Evolutionary conservation across 2,329 filamentous ascomycete genomes (phyloP).

Genomic region (Ilyonectria sp.): DNA sequence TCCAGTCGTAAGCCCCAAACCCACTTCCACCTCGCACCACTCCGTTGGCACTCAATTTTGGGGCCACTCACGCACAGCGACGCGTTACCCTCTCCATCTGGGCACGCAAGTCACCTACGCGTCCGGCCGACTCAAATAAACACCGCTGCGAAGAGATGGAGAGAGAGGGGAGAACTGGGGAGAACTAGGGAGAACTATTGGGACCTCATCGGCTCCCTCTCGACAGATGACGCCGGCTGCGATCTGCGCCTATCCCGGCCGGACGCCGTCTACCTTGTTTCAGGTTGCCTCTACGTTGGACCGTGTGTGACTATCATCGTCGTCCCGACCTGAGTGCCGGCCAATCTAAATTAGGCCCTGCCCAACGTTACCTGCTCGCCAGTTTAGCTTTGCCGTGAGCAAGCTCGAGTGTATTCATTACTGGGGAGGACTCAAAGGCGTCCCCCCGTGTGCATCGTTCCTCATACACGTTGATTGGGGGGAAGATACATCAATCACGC

Average conservation of each 20-base stretch:
- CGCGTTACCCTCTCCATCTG: conserved; percentile 25
- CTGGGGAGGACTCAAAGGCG: too few species aligned
- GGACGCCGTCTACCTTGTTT: conserved; percentile 43
- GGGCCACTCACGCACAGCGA: conserved; percentile 19
- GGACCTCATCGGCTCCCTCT: conserved; percentile 20
- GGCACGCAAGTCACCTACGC: conserved; percentile 31
- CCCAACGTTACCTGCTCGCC: conserved; percentile 12
- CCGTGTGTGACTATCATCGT: conserved; percentile 38
- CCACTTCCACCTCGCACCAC: conserved; percentile 15
- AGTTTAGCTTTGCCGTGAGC: conserved; percentile 14
- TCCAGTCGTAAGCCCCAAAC: conserved; percentile 28
- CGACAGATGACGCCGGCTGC: conserved; percentile 31
- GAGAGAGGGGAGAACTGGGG: conserved; percentile 7
- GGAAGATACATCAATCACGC: too few species aligned
- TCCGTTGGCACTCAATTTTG: conserved; percentile 5
- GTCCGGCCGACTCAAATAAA: conserved; percentile 9
- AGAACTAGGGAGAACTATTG: conserved; percentile 1
- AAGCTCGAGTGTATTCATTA: conserved; percentile 7
- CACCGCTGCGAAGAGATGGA: conserved; percentile 8
- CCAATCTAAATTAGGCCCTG: conserved; percentile 14
- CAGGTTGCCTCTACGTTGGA: conserved; percentile 44
- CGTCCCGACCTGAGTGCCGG: conserved; percentile 21
- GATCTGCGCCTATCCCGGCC: conserved; percentile 35
- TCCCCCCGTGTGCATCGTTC: too few species aligned
- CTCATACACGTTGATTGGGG: too few species aligned